Conservation (phyloP, 331 rosid species). For the Rhamnella rubrinervis region DNA sequence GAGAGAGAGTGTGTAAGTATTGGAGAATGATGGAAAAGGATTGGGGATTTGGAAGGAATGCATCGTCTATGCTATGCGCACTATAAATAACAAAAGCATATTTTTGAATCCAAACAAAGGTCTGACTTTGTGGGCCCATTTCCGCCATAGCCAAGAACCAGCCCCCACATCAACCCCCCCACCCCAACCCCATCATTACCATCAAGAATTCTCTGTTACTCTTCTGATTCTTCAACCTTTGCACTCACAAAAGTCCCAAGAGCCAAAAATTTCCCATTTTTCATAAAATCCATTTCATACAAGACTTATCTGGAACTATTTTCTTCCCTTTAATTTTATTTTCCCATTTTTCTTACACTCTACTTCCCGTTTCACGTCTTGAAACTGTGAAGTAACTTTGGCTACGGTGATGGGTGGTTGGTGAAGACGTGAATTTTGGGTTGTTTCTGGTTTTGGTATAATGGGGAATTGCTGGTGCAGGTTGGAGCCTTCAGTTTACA, state of each 20-base stretch:
- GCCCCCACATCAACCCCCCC: constrained; percentile 41
- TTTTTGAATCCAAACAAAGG: constrained; percentile 37
- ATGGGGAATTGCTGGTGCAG: constrained; percentile 93
- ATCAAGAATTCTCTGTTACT: constrained; percentile 46
- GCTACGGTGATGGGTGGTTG: constrained; percentile 44
- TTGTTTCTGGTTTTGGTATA: constrained; percentile 30
- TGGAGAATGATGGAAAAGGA: constrained; percentile 43
- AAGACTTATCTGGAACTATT: background rate
- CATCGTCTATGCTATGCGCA: constrained; percentile 49
- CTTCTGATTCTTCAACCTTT: constrained; percentile 27
- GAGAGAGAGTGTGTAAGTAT: constrained; percentile 9
- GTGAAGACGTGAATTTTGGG: constrained; percentile 32
- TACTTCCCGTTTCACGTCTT: constrained; percentile 22
- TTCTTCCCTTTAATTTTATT: constrained; percentile 3
- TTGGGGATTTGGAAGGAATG: constrained; percentile 35
- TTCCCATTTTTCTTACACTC: constrained; percentile 5
- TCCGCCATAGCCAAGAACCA: constrained; percentile 57
- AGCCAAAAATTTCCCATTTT: background rate
- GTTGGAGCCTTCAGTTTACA: constrained; percentile 61
- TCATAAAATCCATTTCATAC: background rate
- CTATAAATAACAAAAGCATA: constrained; percentile 27
- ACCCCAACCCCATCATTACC: constrained; percentile 66
- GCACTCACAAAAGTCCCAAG: background rate
- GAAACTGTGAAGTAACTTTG: constrained; percentile 14
- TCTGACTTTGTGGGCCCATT: constrained; percentile 48